Conservation (phyloP, 2,329 filamentous ascomycete species). For the Fusarium goolgardi region DNA sequence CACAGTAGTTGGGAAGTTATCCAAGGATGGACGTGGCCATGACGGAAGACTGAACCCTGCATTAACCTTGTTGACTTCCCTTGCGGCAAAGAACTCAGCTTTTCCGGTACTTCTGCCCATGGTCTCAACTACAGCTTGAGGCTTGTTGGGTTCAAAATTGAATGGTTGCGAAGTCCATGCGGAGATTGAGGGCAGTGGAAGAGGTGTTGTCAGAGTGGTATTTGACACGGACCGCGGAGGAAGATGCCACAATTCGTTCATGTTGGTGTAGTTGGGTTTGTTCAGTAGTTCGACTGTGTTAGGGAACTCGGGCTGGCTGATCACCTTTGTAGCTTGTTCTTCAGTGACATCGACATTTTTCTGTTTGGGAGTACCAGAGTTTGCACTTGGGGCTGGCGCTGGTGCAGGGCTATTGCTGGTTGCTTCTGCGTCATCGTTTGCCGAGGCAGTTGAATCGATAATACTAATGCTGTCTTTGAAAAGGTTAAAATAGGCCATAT, state of each 20-base stretch:
- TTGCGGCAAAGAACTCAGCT: constrained; percentile 54
- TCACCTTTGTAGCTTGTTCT: neutral
- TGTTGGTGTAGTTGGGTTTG: neutral
- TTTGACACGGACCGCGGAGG: constrained; percentile 21
- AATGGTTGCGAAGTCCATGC: constrained; percentile 21
- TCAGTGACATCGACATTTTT: neutral
- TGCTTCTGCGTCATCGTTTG: neutral
- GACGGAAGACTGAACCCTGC: constrained; percentile 13
- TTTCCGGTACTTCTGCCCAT: constrained; percentile 55
- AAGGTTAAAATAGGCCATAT: constrained; percentile 22
- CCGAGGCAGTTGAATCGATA: neutral
- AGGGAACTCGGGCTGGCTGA: neutral
- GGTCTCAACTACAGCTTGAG: constrained; percentile 40
- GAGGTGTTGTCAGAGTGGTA: neutral
- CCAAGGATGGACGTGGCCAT: neutral
- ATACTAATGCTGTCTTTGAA: constrained; percentile 10
- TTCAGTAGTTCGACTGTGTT: neutral
- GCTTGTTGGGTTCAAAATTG: neutral
- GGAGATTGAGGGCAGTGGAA: constrained; percentile 38
- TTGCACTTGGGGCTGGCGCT: neutral
- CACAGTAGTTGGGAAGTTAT: neutral
- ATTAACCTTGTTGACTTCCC: constrained; percentile 52
- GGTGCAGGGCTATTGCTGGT: neutral
- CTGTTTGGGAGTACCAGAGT: neutral
- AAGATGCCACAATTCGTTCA: constrained; percentile 4